These are phyloP conservation scores for Sugiyamaella japonica DNA, from an alignment of 1,139 yeast species.

Conservation along the genomic window DNA sequence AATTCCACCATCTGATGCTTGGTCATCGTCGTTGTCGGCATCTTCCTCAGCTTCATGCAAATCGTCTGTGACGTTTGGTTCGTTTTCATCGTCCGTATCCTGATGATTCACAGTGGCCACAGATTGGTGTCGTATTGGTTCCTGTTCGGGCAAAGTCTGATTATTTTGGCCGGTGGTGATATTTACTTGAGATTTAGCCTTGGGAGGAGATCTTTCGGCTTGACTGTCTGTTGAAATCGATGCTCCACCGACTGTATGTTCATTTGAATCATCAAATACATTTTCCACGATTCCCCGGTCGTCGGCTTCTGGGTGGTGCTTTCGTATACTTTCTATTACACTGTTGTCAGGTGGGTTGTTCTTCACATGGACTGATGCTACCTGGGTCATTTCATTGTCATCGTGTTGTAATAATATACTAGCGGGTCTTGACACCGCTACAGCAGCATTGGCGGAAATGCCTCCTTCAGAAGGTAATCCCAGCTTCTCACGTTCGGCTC, in stretches of 20 bases:
- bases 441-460: slow-evolving; percentile 25
- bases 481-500: slow-evolving; percentile 26
- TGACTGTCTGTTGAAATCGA: background rate
- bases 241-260: background rate
- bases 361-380: slow-evolving; percentile 7
- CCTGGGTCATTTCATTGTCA: slow-evolving; percentile 6
- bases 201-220: background rate
- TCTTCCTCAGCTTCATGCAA: background rate
- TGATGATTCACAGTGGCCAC: slow-evolving; percentile 3
- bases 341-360: background rate
- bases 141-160: background rate
- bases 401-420: background rate
- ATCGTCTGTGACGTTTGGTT: background rate
- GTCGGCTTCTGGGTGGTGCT: background rate
- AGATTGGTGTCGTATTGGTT: background rate
- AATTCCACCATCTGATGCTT: slow-evolving; percentile 5
- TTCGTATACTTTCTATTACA: background rate
- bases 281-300: slow-evolving; percentile 3
- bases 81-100: slow-evolving; percentile 7
- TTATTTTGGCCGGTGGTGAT: background rate
- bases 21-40: slow-evolving; percentile 14
- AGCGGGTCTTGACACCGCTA: slow-evolving; percentile 11
- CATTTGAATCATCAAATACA: background rate
- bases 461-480: slow-evolving; percentile 33
- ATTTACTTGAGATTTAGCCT: background rate